Base-by-base conservation (phyloP, 352 stramenopile species). In the Pythium coloratum region DNA sequence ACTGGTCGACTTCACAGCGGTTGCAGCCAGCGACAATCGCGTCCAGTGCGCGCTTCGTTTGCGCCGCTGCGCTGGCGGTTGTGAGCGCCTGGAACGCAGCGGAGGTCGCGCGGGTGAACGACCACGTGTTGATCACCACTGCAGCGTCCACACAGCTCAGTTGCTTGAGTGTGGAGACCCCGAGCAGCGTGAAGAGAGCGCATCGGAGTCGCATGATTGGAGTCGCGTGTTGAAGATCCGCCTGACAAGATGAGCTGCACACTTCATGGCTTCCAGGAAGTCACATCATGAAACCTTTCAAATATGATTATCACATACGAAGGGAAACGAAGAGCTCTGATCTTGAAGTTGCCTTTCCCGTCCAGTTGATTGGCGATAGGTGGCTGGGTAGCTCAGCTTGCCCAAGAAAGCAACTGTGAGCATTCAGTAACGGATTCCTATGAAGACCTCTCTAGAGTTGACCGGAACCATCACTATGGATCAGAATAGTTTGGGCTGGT, bases 91-190 rank as follows among this genome's bases (percentile, higher is more conserved):
- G 59, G 60, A 94, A 95, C 18, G 82, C 88, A 3, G 72, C 75
- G 28, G 81, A 74, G 1, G 88, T 95, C 13, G 88, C 88, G 44
- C 77, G 81, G 30, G 80, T 85, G 59, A 95, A 95, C 8, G 86
- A 75, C 88, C 88, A 95, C 55, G 88, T 95, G 62, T 93, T 95
- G 65, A 95, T 78, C 51, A 94, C 88, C 46, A 92, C 82, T 0
- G 77, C 73, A 4, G 70, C 76, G 12, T 66, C 28, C 14, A 3
- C 36, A 33, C 6, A 33, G 32, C 7, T 18, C 6, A 24, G n/a
- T 12, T 24, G 30, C 9, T 12, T 13, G 9, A n/a, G 33, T 12
- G 36, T 40, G 16, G 24, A 16, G 1, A 62, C 4, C 55, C 2
- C 18, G 36, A 53, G 6, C 2, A 18, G 24, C 12, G 36, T 40